A percentile compares a stretch with the other conserved stretches of the same genome.
Conservation (phyloP, 164 flowering plant genomes). For the Vitis riparia region DNA sequence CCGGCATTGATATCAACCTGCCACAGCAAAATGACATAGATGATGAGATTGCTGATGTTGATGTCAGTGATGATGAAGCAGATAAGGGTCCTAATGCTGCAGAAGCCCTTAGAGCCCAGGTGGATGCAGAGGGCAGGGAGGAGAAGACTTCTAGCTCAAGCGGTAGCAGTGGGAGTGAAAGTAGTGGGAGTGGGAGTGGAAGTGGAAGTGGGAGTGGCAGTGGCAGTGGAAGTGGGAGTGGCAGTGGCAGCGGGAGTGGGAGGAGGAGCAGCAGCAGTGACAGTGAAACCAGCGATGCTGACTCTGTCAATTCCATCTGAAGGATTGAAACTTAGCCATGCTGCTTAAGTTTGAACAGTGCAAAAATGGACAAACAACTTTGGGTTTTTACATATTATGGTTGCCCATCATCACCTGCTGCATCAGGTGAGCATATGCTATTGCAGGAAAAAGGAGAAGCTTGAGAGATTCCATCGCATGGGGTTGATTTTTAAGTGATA, state of each 20-base stretch:
- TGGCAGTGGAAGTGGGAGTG: constrained; percentile 21
- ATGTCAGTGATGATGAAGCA: constrained; percentile 63
- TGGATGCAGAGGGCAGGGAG: constrained; percentile 51
- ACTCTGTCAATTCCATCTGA: constrained; percentile 53
- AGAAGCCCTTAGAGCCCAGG: constrained; percentile 80
- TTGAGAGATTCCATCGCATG: too few relatives aligned
- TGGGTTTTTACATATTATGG: too few relatives aligned
- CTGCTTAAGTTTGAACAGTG: background rate
- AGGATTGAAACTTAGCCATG: background rate
- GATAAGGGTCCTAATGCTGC: constrained; percentile 74
- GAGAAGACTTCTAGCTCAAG: constrained; percentile 54
- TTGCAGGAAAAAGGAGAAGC: too few relatives aligned
- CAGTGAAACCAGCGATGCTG: constrained; percentile 62
- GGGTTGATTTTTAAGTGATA: too few relatives aligned
- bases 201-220: constrained; percentile 35
- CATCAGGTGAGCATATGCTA: too few relatives aligned
- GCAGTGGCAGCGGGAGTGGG: constrained; percentile 48
- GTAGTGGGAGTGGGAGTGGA: constrained; percentile 57
- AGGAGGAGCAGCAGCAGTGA: constrained; percentile 45
- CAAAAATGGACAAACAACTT: too few relatives aligned
- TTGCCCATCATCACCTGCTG: too few relatives aligned
- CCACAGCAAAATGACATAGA: constrained; percentile 62
- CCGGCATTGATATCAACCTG: constrained; percentile 55
- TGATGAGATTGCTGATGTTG: constrained; percentile 85
- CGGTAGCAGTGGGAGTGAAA: constrained; percentile 61